Conservation (phyloP, 192 early-diverging fungal genomes). For the Coemansia sp. region DNA sequence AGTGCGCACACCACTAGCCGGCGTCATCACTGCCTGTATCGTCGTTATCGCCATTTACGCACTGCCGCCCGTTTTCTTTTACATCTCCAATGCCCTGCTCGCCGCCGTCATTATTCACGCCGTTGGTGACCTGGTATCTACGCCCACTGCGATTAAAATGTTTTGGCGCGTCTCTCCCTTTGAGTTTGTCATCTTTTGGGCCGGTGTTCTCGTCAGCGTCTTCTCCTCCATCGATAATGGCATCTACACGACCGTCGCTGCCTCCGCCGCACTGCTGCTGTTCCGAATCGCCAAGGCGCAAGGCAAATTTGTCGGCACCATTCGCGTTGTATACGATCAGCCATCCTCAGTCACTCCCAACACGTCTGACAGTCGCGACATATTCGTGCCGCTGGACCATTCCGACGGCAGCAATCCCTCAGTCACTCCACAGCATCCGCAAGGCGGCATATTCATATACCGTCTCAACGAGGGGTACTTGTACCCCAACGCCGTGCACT, state of each 20-base stretch:
- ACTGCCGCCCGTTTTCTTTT: constrained; percentile 83
- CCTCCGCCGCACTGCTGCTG: constrained; percentile 73
- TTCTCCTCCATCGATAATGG: constrained; percentile 69
- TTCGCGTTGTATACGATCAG: constrained; percentile 34
- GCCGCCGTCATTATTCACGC: constrained; percentile 85
- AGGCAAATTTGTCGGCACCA: constrained; percentile 44
- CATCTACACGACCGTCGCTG: constrained; percentile 74
- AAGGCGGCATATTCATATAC: constrained; percentile 47
- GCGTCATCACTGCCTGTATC: constrained; percentile 73
- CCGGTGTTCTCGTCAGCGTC: constrained; percentile 55
- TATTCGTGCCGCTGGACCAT: constrained; percentile 68
- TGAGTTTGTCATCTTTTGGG: constrained; percentile 48
- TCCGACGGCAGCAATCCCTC: constrained; percentile 40
- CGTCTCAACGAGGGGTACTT: constrained; percentile 50
- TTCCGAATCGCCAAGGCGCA: constrained; percentile 67
- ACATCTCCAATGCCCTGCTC: constrained; percentile 77
- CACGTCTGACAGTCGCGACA: constrained; percentile 42
- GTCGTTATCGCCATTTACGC: constrained; percentile 82
- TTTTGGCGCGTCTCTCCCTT: constrained; percentile 66
- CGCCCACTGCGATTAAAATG: constrained; percentile 58
- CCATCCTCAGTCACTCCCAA: not conserved
- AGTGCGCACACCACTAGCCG: constrained; percentile 76
- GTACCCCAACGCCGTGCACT: constrained; percentile 53
- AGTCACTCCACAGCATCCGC: constrained; percentile 24
- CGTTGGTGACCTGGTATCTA: constrained; percentile 76